A percentile compares a stretch with the other conserved stretches of the same genome.
Evolutionary conservation across 176 grass and related monocot genomes (phyloP).

Genomic region (Eragrostis curvula): DNA sequence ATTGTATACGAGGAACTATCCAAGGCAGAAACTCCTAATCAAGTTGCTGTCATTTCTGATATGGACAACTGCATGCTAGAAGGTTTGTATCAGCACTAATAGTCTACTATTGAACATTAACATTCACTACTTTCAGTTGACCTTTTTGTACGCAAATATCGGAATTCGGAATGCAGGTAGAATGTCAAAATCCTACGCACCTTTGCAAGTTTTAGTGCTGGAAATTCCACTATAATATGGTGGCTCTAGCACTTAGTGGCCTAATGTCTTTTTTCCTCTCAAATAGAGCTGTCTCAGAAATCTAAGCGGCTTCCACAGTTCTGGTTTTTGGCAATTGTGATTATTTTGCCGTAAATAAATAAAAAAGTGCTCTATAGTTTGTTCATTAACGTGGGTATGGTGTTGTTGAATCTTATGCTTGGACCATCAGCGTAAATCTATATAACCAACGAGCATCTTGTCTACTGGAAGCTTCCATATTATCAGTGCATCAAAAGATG

Average conservation of each 20-base stretch:
- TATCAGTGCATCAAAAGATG: neutral
- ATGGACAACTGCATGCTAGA: constrained; percentile 62
- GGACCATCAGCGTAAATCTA: neutral
- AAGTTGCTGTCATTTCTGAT: constrained; percentile 42
- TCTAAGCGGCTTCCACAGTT: neutral
- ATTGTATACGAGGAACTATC: constrained; percentile 86
- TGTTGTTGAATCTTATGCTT: constrained; percentile 27
- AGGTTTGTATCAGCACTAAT: constrained; percentile 53
- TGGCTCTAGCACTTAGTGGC: neutral
- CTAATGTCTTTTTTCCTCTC: neutral
- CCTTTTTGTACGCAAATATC: constrained; percentile 1
- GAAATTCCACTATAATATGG: neutral
- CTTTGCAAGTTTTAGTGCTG: constrained; percentile 9
- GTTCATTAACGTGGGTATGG: constrained; percentile 19
- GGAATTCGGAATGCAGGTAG: neutral
- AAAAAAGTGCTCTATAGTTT: neutral
- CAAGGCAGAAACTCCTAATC: constrained; percentile 65
- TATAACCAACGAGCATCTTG: neutral
- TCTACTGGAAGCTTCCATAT: neutral
- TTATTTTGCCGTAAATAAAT: neutral
- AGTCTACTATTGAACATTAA: neutral
- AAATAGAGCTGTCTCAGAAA: neutral
- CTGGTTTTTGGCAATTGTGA: neutral
- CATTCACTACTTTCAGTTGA: constrained; percentile 2
- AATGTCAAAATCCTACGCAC: neutral